Base-by-base conservation (phyloP, 768 basidiomycete genomes). In the Lactarius quietus region DNA sequence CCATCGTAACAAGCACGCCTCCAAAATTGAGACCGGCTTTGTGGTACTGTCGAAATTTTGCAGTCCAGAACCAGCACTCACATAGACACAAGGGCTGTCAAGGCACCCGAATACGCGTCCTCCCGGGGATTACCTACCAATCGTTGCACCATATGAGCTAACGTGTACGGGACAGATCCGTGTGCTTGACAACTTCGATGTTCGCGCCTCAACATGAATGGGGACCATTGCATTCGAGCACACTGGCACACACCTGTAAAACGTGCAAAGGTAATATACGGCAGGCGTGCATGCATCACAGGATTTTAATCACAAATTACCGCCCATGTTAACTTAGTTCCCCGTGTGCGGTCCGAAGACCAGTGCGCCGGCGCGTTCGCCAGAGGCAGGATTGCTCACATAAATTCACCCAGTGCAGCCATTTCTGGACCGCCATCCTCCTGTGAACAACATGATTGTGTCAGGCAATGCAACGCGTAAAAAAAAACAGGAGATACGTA, bases 341-440 rank as follows among this genome's bases (percentile, higher is more conserved):
- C 45, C 45, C 45, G n/a, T 48, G 48, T 51, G 6, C 26, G 48
- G 48, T 51, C 48, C 26, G 48, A 51, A 51, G 48, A 51, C 48
- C 48, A 26, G n/a, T 26, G 48, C 14, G 48, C 48, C n/a, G 12
- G n/a, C n/a, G n/a, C 26, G 5, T 7, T 51, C 12, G 7, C 26
- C 48, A 51, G 26, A 51, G 26, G 26, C 48, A 33, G 33, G 1
- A 14, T 15, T 26, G 48, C 41, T 83, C 80, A 92, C 74, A 92
- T 76, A 58, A 94, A 76, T 70, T 94, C 92, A 45, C 89, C 86
- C 43, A 95, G 77, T 28, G 86, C 90, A 29, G 88, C 87, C 81
- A 93, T 84, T 74, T 95, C 93, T 3, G 92, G 86, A 35, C 91
- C 92, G 10, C 87, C 86, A 66, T 87, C 87, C 79, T 95, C 90